A percentile compares a stretch with the other conserved stretches of the same genome.
These are phyloP conservation scores for Piromyces sp. DNA, from an alignment of 192 early-diverging fungal genomes.

Conservation along the genomic window DNA sequence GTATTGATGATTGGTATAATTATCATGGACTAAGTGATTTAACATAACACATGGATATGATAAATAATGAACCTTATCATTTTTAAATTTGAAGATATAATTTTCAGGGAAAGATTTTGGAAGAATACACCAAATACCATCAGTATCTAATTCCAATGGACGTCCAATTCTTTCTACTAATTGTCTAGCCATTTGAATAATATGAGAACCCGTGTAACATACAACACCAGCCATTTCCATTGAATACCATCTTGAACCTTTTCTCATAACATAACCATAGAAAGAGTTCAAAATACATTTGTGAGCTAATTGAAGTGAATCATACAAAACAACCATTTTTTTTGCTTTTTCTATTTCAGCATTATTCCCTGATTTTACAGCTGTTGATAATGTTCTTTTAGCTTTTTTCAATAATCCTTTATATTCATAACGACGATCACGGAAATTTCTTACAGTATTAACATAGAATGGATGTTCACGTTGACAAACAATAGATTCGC, in stretches of 20 bases:
- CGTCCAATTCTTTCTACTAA: conserved; percentile 83
- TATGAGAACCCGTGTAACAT: conserved; percentile 84
- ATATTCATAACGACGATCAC: conserved; percentile 96
- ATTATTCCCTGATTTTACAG: conserved; percentile 39
- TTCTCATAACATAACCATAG: conserved; percentile 98
- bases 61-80: conserved; percentile 62
- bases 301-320: conserved; percentile 94
- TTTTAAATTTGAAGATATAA: conserved; percentile 63
- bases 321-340: conserved; percentile 86
- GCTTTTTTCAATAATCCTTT: conserved; percentile 81
- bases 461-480: conserved; percentile 96
- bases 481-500: conserved; percentile 87
- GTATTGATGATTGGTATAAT: conserved; percentile 97
- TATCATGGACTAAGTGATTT: conserved; percentile 85
- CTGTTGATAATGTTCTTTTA: conserved; percentile 69
- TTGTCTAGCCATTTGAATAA: conserved; percentile 89
- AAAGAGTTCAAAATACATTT: conserved; percentile 88
- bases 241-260: conserved; percentile 94
- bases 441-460: conserved; percentile 86
- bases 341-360: conserved; percentile 60
- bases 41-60: conserved; percentile 97
- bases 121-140: conserved; percentile 97
- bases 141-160: conserved; percentile 93
- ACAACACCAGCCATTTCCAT: conserved; percentile 99
- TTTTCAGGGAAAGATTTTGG: conserved; percentile 86